Conservation (phyloP, 2,329 filamentous ascomycete species). For the Rhynchosporium agropyri region DNA sequence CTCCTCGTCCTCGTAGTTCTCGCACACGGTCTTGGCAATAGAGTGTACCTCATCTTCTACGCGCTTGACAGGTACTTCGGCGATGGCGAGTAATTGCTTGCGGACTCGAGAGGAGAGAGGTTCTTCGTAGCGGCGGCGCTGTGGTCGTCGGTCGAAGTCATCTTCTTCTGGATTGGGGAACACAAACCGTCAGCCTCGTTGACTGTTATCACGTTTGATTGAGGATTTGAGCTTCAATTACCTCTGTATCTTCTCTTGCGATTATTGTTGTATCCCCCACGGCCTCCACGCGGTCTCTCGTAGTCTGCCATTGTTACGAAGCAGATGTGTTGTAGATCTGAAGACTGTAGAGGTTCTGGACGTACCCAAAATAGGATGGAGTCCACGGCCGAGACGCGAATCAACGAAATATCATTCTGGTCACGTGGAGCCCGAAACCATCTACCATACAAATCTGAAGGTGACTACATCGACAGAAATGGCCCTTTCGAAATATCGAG, state of each 20-base stretch:
- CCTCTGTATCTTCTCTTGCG: constrained; percentile 83
- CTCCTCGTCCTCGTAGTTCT: constrained; percentile 85
- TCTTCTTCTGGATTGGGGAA: constrained; percentile 65
- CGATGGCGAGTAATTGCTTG: constrained; percentile 77
- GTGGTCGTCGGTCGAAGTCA: constrained; percentile 72
- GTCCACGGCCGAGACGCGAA: constrained; percentile 15
- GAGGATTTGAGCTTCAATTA: constrained; percentile 43
- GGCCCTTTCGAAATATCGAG: not conserved
- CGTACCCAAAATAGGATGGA: constrained; percentile 25
- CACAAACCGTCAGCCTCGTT: constrained; percentile 36
- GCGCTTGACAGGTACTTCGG: constrained; percentile 77
- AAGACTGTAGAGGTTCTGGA: constrained; percentile 15
- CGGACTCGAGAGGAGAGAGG: constrained; percentile 72
- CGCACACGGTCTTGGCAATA: constrained; percentile 75
- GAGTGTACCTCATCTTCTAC: constrained; percentile 77
- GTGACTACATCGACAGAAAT: constrained; percentile 7
- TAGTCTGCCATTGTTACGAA: constrained; percentile 52
- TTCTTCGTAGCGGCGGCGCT: constrained; percentile 74
- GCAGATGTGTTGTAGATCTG: constrained; percentile 8
- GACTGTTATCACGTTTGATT: constrained; percentile 11
- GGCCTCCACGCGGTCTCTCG: constrained; percentile 45
- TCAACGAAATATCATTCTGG: not conserved
- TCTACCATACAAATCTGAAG: not conserved
- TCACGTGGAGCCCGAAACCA: constrained; percentile 1
- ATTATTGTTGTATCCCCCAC: constrained; percentile 56